These are phyloP conservation scores for Neurospora intermedia DNA, from an alignment of 495 filamentous ascomycete species.

Conservation along the genomic window DNA sequence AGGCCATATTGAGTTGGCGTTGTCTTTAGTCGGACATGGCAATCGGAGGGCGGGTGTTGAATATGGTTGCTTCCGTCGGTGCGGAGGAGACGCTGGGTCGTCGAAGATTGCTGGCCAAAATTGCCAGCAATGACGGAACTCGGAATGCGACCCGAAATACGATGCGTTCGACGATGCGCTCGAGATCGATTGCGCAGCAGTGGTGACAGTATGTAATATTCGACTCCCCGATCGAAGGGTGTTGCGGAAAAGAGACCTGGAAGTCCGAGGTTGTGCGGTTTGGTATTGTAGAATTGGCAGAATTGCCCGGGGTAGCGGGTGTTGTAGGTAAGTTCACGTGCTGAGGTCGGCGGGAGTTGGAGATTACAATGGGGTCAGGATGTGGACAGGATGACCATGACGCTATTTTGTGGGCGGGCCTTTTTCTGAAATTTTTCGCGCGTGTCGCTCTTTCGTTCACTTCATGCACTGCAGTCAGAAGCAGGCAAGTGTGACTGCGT, in stretches of 20 bases:
- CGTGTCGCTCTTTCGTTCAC: background rate
- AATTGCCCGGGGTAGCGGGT: background rate
- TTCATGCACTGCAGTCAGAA: background rate
- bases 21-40: constrained; percentile 22
- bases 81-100: background rate
- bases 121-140: background rate
- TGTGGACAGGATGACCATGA: background rate
- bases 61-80: background rate
- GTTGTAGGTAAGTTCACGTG: background rate
- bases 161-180: background rate
- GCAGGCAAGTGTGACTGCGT: background rate
- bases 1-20: constrained; percentile 66
- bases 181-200: background rate
- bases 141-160: background rate
- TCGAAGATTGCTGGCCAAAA: background rate
- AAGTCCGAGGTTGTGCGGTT: background rate
- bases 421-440: background rate
- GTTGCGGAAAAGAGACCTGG: background rate
- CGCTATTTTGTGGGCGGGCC: background rate
- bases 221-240: background rate
- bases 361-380: background rate
- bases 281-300: background rate
- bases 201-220: background rate
- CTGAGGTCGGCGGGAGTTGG: background rate
- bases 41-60: constrained; percentile 1